phyloP scores from a whole-genome alignment of 768 basidiomycete genomes.

The Suillus cothurnatus region DNA sequence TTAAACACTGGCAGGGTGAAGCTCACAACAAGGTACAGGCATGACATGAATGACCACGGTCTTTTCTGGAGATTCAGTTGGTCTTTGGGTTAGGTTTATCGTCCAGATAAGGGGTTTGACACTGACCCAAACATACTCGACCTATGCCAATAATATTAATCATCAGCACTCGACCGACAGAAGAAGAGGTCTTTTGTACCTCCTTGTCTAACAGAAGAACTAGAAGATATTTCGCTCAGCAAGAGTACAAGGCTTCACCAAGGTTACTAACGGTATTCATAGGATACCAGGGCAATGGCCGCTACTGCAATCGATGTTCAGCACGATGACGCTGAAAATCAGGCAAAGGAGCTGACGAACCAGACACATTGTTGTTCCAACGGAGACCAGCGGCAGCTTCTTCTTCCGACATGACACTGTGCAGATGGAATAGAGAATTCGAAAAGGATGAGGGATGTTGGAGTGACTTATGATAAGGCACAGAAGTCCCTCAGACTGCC shows the following conservation, averaged over 20 bases:
- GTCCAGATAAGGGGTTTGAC: neutral
- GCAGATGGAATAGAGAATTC: neutral
- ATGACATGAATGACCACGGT: slow-evolving; percentile 1
- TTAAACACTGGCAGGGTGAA: neutral
- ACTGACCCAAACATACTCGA: slow-evolving; percentile 4
- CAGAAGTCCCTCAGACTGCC: neutral
- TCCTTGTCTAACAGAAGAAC: slow-evolving; percentile 1
- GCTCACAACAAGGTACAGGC: slow-evolving; percentile 2
- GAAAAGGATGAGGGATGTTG: neutral
- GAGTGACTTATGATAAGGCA: neutral
- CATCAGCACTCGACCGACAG: neutral
- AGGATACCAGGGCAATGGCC: neutral
- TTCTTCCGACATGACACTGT: neutral
- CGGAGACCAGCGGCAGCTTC: neutral
- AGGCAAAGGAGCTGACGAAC: neutral
- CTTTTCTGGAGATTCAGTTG: neutral
- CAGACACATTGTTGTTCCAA: slow-evolving; percentile 3
- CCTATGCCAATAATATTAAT: neutral
- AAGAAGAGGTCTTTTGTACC: neutral
- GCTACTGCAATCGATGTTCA: neutral
- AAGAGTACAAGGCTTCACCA: neutral
- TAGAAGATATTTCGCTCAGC: neutral
- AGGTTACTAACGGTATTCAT: slow-evolving; percentile 4
- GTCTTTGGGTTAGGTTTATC: neutral
- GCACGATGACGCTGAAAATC: neutral